These are phyloP conservation scores for Bipolaris cookei DNA, from an alignment of 2,329 filamentous ascomycete species.

Conservation along the genomic window DNA sequence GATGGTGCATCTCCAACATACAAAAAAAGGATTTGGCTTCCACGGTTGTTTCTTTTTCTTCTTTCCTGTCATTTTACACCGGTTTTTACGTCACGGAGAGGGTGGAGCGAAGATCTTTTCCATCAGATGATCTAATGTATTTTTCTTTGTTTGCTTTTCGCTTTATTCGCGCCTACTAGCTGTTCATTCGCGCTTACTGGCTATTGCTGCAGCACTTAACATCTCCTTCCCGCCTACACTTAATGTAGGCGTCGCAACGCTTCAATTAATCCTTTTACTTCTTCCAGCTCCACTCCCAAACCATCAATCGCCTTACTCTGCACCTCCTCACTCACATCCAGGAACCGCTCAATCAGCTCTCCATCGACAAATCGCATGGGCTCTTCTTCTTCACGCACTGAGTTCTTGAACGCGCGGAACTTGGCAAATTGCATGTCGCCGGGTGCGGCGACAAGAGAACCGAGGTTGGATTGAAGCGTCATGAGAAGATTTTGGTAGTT, in stretches of 20 bases:
- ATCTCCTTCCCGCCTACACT: neutral
- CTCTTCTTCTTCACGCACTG: slow-evolving; percentile 71
- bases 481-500: slow-evolving; percentile 80
- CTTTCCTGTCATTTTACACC: no score
- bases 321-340: slow-evolving; percentile 69
- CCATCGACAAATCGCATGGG: slow-evolving; percentile 91
- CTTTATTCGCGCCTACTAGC: no score
- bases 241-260: slow-evolving; percentile 58
- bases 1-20: no score
- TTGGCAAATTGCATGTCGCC: slow-evolving; percentile 77
- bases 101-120: no score
- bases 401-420: slow-evolving; percentile 83
- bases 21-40: no score
- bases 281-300: slow-evolving; percentile 63
- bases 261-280: slow-evolving; percentile 66
- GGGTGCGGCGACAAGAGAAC: slow-evolving; percentile 68
- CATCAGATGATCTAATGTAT: no score
- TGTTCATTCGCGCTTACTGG: no score
- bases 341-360: slow-evolving; percentile 84
- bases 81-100: no score
- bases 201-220: no score
- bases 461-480: slow-evolving; percentile 76
- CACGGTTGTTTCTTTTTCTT: no score
- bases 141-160: neutral
- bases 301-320: slow-evolving; percentile 62